Percentiles rank a stretch among this genome's conserved stretches.
phyloP scores from a whole-genome alignment of 495 filamentous ascomycete species.

The Penicillium flavigenum region DNA sequence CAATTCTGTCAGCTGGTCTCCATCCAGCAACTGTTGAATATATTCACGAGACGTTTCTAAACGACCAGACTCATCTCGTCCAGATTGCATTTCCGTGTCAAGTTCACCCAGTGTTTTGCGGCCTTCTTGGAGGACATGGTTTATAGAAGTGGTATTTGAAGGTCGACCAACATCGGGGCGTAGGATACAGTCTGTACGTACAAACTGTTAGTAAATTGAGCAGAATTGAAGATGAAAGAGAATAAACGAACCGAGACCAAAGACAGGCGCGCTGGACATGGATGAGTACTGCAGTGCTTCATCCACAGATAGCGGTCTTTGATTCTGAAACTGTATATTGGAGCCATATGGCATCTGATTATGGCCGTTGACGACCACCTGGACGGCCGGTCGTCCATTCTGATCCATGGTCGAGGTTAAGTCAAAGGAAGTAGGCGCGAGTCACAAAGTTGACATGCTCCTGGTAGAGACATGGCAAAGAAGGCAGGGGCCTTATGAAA shows the following conservation, averaged over 20 bases:
- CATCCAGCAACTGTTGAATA: constrained; percentile 67
- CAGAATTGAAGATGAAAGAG: not conserved
- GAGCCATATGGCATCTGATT: constrained; percentile 31
- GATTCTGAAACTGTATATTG: constrained; percentile 32
- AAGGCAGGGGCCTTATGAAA: constrained; percentile 21
- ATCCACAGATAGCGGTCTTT: constrained; percentile 61
- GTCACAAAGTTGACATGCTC: constrained; percentile 48
- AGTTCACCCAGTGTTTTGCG: constrained; percentile 44
- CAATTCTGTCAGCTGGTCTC: constrained; percentile 69
- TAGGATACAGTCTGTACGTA: constrained; percentile 36
- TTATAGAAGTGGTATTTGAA: constrained; percentile 44
- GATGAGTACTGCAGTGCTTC: constrained; percentile 91
- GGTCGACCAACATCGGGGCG: constrained; percentile 45
- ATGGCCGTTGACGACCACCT: constrained; percentile 48
- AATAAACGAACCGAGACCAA: constrained; percentile 67
- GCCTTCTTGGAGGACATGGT: constrained; percentile 46
- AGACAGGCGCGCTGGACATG: constrained; percentile 83
- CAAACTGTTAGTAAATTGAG: constrained; percentile 22
- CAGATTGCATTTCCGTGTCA: constrained; percentile 41
- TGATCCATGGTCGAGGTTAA: constrained; percentile 41
- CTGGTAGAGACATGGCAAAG: constrained; percentile 49
- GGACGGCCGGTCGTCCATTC: constrained; percentile 42
- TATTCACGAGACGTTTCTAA: constrained; percentile 56
- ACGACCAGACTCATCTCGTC: constrained; percentile 39
- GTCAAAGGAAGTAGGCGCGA: constrained; percentile 39